phyloP scores from a whole-genome alignment of 2,329 filamentous ascomycete genomes.

The Clathrospora elynae region DNA sequence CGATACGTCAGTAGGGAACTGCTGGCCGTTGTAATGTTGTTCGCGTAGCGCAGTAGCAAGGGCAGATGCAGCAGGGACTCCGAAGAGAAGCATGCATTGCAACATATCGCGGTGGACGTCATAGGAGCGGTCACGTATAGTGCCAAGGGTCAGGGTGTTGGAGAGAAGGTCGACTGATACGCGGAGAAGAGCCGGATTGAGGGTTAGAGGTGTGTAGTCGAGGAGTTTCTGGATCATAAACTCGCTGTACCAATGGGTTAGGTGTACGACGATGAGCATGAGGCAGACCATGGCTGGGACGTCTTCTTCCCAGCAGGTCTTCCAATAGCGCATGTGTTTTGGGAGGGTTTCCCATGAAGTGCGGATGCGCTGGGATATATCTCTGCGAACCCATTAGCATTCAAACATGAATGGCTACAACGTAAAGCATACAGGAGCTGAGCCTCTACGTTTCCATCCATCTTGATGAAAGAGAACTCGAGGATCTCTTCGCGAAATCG shows the following conservation, averaged over 20 bases:
- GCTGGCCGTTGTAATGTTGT: constrained; percentile 31
- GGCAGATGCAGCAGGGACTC: constrained; percentile 37
- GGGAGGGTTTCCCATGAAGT: constrained; percentile 37
- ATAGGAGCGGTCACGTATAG: constrained; percentile 39
- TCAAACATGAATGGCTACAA: neutral
- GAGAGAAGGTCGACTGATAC: constrained; percentile 36
- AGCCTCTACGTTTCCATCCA: constrained; percentile 25
- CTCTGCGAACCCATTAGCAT: constrained; percentile 12
- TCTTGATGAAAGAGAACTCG: constrained; percentile 32
- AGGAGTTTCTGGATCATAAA: constrained; percentile 46
- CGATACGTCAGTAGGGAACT: constrained; percentile 42
- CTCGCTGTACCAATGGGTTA: constrained; percentile 44
- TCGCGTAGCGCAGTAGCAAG: constrained; percentile 38
- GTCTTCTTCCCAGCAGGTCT: constrained; percentile 36
- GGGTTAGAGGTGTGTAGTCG: constrained; percentile 30
- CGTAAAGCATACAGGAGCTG: constrained; percentile 25
- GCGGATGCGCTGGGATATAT: constrained; percentile 38
- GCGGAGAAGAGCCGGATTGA: constrained; percentile 32
- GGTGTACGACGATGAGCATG: constrained; percentile 43
- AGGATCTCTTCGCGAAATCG: constrained; percentile 43
- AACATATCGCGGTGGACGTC: constrained; percentile 42
- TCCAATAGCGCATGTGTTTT: constrained; percentile 37
- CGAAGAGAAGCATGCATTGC: constrained; percentile 35
- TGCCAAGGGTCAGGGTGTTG: constrained; percentile 34
- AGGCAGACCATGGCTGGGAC: constrained; percentile 35